These are phyloP conservation scores for Dicorynia guianensis DNA, from an alignment of 306 rosid species.

Conservation along the genomic window DNA sequence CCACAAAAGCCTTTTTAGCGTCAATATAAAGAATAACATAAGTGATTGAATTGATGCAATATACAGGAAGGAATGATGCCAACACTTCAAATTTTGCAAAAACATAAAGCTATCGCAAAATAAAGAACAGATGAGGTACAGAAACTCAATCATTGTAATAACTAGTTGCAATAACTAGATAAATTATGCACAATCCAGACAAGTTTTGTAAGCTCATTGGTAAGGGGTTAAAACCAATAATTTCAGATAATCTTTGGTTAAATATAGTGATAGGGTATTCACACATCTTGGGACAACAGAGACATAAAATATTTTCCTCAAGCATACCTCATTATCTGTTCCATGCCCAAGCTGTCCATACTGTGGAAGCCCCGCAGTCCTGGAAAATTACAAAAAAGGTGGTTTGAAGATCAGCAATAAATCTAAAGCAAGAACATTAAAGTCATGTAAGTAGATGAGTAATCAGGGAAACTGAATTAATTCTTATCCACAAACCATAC, in stretches of 20 bases:
- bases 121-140: neutral
- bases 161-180: too few relatives aligned
- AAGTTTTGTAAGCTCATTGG: slow-evolving; percentile 14
- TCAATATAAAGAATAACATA: neutral
- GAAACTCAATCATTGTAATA: slow-evolving; percentile 15
- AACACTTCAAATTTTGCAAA: neutral
- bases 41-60: slow-evolving; percentile 20
- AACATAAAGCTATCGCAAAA: slow-evolving; percentile 25
- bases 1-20: neutral
- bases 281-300: slow-evolving; percentile 28
- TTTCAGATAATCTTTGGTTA: neutral
- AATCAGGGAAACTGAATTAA: slow-evolving; percentile 36
- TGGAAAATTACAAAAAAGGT: slow-evolving; percentile 42
- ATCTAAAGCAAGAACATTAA: slow-evolving; percentile 20
- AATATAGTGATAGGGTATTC: neutral
- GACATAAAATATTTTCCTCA: slow-evolving; percentile 19
- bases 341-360: slow-evolving; percentile 99
- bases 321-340: slow-evolving; percentile 91
- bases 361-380: slow-evolving; percentile 97
- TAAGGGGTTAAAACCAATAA: slow-evolving; percentile 16
- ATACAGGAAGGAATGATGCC: neutral
- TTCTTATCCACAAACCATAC: slow-evolving; percentile 70
- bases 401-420: slow-evolving; percentile 32
- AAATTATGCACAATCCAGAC: slow-evolving; percentile 1
- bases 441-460: neutral